These are phyloP conservation scores for Aeminium ludgeri DNA, from an alignment of 495 filamentous ascomycete species.

Conservation along the genomic window DNA sequence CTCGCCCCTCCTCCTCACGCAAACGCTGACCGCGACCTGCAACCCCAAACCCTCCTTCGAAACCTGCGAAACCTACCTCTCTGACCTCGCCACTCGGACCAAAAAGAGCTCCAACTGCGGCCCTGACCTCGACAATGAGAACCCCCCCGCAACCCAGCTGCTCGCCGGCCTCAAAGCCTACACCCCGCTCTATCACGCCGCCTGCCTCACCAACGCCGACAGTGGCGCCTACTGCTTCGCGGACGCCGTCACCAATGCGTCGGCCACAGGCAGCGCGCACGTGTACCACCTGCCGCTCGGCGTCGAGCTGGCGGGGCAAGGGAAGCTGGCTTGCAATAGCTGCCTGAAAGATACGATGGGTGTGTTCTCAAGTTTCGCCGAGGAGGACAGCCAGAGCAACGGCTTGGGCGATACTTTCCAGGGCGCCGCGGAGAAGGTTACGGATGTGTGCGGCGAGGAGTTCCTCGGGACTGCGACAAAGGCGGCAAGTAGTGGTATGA, in stretches of 20 bases:
- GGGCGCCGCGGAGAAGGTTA: too few species aligned
- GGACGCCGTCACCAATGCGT: constrained; percentile 60
- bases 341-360: constrained; percentile 25
- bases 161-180: constrained; percentile 60
- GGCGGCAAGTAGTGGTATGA: too few species aligned
- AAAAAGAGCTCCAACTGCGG: constrained; percentile 45
- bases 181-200: constrained; percentile 56
- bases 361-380: constrained; percentile 22
- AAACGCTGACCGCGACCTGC: constrained; percentile 57
- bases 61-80: constrained; percentile 43
- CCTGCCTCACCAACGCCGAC: constrained; percentile 46
- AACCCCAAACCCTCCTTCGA: constrained; percentile 38
- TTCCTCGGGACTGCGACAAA: too few species aligned
- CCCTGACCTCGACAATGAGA: constrained; percentile 44
- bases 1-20: constrained; percentile 47
- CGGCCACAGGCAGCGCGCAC: constrained; percentile 49
- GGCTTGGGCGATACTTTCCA: too few species aligned
- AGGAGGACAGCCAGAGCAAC: constrained; percentile 17
- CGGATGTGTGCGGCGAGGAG: too few species aligned
- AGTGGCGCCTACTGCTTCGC: constrained; percentile 54
- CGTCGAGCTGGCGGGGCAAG: constrained; percentile 41
- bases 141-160: constrained; percentile 54
- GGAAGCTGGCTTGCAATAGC: constrained; percentile 36
- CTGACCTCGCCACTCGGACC: constrained; percentile 40
- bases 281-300: constrained; percentile 78